Percentiles rank a stretch among this genome's conserved stretches.
Evolutionary conservation across 1,284 basidiomycete genomes (phyloP).

Genomic region (Mycosarcoma mackinlayi): DNA sequence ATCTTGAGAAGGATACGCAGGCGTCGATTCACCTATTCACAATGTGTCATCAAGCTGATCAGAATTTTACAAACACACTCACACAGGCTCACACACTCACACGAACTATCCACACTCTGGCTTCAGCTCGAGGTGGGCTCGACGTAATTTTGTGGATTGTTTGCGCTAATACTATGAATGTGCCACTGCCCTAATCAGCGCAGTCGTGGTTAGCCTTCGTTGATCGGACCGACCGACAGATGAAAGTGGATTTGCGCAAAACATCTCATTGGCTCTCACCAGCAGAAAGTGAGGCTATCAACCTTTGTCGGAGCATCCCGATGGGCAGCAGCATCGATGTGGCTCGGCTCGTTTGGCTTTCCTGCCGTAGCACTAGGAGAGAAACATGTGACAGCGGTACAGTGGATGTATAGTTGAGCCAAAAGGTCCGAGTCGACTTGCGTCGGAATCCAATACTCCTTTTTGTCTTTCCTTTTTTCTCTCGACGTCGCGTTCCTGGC

Average conservation of each 20-base stretch:
- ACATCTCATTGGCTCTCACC: not conserved
- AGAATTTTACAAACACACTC: not conserved
- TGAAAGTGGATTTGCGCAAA: not conserved
- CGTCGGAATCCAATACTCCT: slow-evolving; percentile 12
- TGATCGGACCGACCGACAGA: not conserved
- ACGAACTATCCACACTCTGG: too few species aligned
- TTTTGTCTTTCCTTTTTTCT: not conserved
- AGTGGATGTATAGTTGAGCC: too few species aligned
- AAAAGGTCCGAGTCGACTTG: slow-evolving; percentile 18
- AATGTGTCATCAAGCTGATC: slow-evolving; percentile 35
- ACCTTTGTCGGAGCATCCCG: too few species aligned
- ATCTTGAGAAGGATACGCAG: not conserved
- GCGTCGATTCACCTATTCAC: not conserved
- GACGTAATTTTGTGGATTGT: not conserved
- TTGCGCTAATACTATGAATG: slow-evolving; percentile 14
- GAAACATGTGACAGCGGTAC: too few species aligned
- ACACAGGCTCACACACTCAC: too few species aligned
- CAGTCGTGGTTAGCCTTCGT: too few species aligned
- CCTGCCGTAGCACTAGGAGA: too few species aligned
- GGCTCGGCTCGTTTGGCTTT: too few species aligned
- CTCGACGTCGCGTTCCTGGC: not conserved
- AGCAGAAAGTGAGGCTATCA: too few species aligned
- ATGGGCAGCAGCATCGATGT: too few species aligned
- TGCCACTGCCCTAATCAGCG: slow-evolving; percentile 17
- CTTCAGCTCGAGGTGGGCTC: not conserved